Evolutionary conservation across 345 rosid species (phyloP).

Genomic region (Combretum micranthum): DNA sequence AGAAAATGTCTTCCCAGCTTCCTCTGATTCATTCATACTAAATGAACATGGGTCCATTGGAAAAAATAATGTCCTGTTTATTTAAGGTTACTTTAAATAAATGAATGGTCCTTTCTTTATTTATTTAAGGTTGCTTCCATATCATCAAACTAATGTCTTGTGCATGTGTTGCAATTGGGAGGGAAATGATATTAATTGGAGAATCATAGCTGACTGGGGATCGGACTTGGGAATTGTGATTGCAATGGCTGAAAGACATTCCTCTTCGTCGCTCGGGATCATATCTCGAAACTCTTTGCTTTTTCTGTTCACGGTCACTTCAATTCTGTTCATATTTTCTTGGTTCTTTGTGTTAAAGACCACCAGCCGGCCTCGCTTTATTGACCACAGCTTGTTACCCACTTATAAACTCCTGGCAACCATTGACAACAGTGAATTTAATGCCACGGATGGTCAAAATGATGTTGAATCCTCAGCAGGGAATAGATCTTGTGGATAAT

Average conservation of each 20-base stretch:
- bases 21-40: no score
- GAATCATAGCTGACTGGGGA: no score
- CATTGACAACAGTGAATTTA: conserved; percentile 18
- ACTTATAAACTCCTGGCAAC: conserved; percentile 20
- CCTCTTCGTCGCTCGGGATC: conserved; percentile 21
- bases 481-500: conserved; percentile 19
- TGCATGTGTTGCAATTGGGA: no score
- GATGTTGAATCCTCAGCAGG: conserved; percentile 18
- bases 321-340: conserved; percentile 47
- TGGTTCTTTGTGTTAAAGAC: conserved; percentile 69
- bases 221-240: no score
- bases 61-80: no score
- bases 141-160: no score
- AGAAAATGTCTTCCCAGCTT: no score
- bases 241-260: conserved; percentile 53
- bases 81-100: no score
- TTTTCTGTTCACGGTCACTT: conserved; percentile 32
- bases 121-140: no score
- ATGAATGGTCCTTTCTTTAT: no score
- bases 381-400: conserved; percentile 27
- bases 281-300: conserved; percentile 39
- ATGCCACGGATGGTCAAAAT: conserved; percentile 1
- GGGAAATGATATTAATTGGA: no score
- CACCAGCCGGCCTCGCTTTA: conserved; percentile 30
- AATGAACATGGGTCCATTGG: no score